Evolutionary conservation across 2,329 filamentous ascomycete species (phyloP).

Genomic region (Talaromyces amestolkiae): DNA sequence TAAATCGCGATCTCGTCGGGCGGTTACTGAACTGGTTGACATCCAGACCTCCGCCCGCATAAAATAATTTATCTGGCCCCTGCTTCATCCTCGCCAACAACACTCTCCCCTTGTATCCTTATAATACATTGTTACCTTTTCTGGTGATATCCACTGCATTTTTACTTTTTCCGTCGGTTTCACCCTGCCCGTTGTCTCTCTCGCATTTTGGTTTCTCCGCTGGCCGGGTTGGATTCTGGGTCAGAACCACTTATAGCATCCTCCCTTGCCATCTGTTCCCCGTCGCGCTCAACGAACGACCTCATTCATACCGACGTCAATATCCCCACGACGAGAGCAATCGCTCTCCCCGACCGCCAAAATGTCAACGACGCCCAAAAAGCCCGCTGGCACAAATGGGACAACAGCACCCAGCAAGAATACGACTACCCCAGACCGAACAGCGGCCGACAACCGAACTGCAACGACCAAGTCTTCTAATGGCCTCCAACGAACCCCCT

Average conservation of each 20-base stretch:
- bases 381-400: constrained; percentile 1
- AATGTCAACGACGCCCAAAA: constrained; percentile 17
- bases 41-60: constrained; percentile 6
- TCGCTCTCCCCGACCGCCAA: constrained; percentile 5
- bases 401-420: constrained; percentile 48
- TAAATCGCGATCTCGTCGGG: not conserved
- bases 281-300: constrained; percentile 2
- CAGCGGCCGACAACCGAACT: constrained; percentile 32
- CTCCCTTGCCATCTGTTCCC: not conserved
- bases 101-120: constrained; percentile 4
- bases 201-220: constrained; percentile 11
- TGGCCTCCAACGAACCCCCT: constrained; percentile 60
- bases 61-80: constrained; percentile 17
- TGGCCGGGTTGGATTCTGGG: constrained; percentile 14
- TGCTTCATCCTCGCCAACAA: constrained; percentile 10
- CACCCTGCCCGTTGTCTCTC: not conserved
- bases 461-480: constrained; percentile 42
- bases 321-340: not conserved
- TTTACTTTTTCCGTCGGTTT: constrained; percentile 2
- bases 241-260: not conserved
- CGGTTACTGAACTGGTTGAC: not conserved
- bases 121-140: not conserved
- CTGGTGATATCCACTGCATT: not conserved
- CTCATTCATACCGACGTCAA: not conserved
- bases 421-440: constrained; percentile 32